These are phyloP conservation scores for Coemansia sp. DNA, from an alignment of 192 early-diverging fungal species.

Conservation along the genomic window DNA sequence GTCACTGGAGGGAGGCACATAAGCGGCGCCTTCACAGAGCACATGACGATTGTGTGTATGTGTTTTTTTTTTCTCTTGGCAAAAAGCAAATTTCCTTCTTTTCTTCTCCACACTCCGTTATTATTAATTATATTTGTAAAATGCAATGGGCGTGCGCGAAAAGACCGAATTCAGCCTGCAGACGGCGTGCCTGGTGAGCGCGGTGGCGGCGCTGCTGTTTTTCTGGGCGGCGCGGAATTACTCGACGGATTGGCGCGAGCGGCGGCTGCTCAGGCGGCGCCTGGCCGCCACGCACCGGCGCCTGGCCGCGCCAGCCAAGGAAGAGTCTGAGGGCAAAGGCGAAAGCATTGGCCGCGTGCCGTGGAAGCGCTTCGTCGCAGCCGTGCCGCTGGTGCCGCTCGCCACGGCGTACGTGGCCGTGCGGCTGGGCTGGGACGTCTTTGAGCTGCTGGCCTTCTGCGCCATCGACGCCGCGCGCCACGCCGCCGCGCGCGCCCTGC, in stretches of 20 bases:
- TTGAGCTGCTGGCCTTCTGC: conserved; percentile 50
- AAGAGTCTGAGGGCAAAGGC: not conserved
- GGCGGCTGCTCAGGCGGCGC: conserved; percentile 32
- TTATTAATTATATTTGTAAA: too few species aligned
- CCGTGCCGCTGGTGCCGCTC: conserved; percentile 43
- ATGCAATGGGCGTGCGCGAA: conserved; percentile 45
- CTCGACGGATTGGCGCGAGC: conserved; percentile 48
- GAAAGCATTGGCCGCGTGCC: not conserved
- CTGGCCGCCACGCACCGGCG: conserved; percentile 26
- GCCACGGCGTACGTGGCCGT: conserved; percentile 41
- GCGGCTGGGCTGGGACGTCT: conserved; percentile 41
- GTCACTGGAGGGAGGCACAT: too few species aligned
- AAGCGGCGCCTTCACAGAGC: too few species aligned
- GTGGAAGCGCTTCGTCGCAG: conserved; percentile 48
- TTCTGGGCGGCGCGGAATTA: conserved; percentile 31
- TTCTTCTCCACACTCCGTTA: too few species aligned
- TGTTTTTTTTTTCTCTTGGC: too few species aligned
- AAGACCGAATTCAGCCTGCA: conserved; percentile 44
- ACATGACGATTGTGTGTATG: too few species aligned
- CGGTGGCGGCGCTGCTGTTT: conserved; percentile 14
- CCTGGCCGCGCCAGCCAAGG: not conserved
- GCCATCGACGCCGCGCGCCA: conserved; percentile 22
- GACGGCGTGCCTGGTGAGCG: conserved; percentile 20
- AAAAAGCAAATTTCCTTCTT: too few species aligned
- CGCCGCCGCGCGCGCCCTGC: not conserved